Conservation (phyloP, 2,329 filamentous ascomycete species). For the Cladophialophora yegresii region DNA sequence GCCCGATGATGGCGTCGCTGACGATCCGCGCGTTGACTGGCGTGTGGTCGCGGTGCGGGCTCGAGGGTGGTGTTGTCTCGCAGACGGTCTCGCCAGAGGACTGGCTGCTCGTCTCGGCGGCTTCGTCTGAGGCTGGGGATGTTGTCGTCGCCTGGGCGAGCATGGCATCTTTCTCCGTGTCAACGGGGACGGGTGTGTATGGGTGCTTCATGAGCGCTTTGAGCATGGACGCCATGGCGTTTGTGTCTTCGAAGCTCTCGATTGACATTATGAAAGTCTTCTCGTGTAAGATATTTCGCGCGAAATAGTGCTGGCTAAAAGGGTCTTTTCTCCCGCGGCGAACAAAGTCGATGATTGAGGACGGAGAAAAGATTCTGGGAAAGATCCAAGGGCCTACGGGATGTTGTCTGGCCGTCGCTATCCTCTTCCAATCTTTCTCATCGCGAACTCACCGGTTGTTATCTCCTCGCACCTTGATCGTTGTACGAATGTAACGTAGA, state of each 20-base stretch:
- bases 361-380: neutral
- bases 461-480: neutral
- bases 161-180: slow-evolving; percentile 22
- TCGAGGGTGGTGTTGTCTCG: neutral
- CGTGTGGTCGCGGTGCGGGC: slow-evolving; percentile 1
- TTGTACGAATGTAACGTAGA: slow-evolving; percentile 11
- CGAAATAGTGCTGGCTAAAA: neutral
- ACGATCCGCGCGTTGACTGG: slow-evolving; percentile 30
- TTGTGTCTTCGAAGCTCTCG: slow-evolving; percentile 28
- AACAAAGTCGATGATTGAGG: neutral
- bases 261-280: slow-evolving; percentile 18
- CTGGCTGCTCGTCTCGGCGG: slow-evolving; percentile 26
- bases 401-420: neutral
- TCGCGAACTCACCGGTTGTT: neutral
- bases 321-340: neutral
- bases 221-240: slow-evolving; percentile 29
- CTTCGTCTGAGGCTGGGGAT: slow-evolving; percentile 3
- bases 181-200: slow-evolving; percentile 16
- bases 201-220: slow-evolving; percentile 18
- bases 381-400: neutral
- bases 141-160: slow-evolving; percentile 2
- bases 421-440: slow-evolving; percentile 1
- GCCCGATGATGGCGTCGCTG: slow-evolving; percentile 70
- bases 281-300: neutral
- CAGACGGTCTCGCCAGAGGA: slow-evolving; percentile 22